A percentile compares a stretch with the other conserved stretches of the same genome.
These are phyloP conservation scores for Corymbia citriodora DNA, from an alignment of 441 rosid genomes.

Conservation along the genomic window DNA sequence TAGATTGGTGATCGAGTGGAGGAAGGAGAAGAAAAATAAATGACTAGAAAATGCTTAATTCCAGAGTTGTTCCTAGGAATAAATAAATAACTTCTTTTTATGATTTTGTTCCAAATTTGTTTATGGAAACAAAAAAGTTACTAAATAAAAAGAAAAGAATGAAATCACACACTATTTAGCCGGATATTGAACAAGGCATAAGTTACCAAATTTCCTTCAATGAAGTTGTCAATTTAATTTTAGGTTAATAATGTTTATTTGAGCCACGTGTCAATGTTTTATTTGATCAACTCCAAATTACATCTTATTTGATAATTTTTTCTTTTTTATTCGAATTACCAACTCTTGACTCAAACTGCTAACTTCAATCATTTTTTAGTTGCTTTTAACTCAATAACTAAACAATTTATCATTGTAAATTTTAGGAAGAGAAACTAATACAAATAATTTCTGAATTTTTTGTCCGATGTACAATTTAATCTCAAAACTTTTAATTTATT, in stretches of 20 bases:
- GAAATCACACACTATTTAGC: no score
- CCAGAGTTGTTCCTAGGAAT: no score
- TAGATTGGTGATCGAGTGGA: no score
- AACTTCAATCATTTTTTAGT: neutral
- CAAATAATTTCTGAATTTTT: neutral
- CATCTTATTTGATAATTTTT: neutral
- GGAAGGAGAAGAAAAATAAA: no score
- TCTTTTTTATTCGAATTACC: neutral
- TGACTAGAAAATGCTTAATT: no score
- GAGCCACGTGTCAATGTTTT: accelerated
- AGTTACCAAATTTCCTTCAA: neutral
- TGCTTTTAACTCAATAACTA: neutral
- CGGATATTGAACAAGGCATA: neutral
- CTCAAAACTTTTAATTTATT: accelerated
- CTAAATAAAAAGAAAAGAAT: no score
- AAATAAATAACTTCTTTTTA: no score
- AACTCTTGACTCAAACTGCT: neutral
- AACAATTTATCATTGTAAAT: neutral
- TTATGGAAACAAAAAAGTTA: no score
- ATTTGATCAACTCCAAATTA: neutral
- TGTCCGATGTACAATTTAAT: accelerated
- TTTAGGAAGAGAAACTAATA: neutral
- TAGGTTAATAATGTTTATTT: neutral
- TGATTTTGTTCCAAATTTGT: no score
- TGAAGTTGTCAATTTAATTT: neutral